Evolutionary conservation across 108 stramenopile species (phyloP), one percentile per base, ranked within the genome.

Genomic region (Conticribra guillardii): DNA sequence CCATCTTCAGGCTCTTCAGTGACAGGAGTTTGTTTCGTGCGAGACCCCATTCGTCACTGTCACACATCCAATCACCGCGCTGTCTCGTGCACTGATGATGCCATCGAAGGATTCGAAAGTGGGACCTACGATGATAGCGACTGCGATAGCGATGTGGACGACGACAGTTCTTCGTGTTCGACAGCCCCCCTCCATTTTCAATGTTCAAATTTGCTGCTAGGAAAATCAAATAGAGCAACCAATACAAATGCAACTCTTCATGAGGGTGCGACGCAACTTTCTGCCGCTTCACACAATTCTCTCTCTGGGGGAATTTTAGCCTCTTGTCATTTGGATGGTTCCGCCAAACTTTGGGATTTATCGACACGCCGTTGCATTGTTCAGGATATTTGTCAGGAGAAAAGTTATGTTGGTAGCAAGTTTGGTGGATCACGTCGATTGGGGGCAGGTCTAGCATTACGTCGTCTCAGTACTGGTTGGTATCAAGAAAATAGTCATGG

Each of bases 311-410:
- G 44, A 17, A 33, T 76, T 2, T 51, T 82, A 49, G 81, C 71
- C 37, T 82, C 81, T 9, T 82, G 73, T 37, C 76, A 82, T 48
- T 32, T 60, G 0, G 71, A 77, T 67, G 81, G 81, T 14, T 60
- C 70, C 14, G 63, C 61, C 46, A 66, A 73, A 48, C n/a, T 82
- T 33, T 82, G 81, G 81, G 76, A 82, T 71, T 61, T 82, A 58
- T 60, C 67, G 49, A 82, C 63, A 21, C 73, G 81, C 30, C 63
- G 81, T 19, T 71, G 70, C 66, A 41, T 65, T 23, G 58, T 66
- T 22, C 30, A 67, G 27, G 51, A 71, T 34, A 61, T 79, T 41
- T 53, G 54, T 19, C 17, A 27, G 27, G 37, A 26, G 4, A 32
- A 28, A 27, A 27, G 30, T 22, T 28, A 44, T 9, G 33, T 33